Base-by-base conservation (phyloP, 441 rosid species). In the Flueggea neowawraea region DNA sequence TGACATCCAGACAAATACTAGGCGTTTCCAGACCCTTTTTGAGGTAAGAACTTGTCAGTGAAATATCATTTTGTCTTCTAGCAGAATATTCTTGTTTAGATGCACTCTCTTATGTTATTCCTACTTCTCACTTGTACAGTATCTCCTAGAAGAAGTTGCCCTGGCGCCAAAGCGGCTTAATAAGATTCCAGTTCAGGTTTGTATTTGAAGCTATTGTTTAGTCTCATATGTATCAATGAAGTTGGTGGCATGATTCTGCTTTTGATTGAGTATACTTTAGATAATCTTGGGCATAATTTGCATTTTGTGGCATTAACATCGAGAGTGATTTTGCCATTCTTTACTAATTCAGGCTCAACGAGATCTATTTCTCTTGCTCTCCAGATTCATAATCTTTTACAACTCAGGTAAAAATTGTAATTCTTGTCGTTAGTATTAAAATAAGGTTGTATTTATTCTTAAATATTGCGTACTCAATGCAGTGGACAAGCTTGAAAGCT, bases 331-430 rank as follows among this genome's bases (percentile, higher is more conserved):
- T 66, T 36, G 7, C 2, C 13, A 6, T 10, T 43, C 4, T 17
- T 71, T 31, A 10, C 55, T 55, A 14, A 57, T 63, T 67, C 82
- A 95, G 99, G 90, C 90, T 60, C 99, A 91, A 78, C 75, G 88
- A 66, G 97, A 95, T 69, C 78, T 91, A 55, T 88, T 75, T 71
- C 91, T 85, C 58, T 74, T 90, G 64, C 91, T 91, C 77, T 85
- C 96, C 52, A 85, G 99, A 73, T 91, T 91, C 82, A 82, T 90
- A 74, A 76, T 91, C 63, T 95, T 95, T 78, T 95, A 95, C 78
- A 76, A 90, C 80, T 82, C 85, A 71, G 99, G 99, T 91, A 69
- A 52, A 63, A 55, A 48, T 54, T 62, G 12, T 63, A 53, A 36
- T 36, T 36, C 9, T 36, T 36, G 41, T 36, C 41, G 41, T 36